These are phyloP conservation scores for Leucogyrophana mollusca DNA, from an alignment of 768 basidiomycete species.

Conservation along the genomic window DNA sequence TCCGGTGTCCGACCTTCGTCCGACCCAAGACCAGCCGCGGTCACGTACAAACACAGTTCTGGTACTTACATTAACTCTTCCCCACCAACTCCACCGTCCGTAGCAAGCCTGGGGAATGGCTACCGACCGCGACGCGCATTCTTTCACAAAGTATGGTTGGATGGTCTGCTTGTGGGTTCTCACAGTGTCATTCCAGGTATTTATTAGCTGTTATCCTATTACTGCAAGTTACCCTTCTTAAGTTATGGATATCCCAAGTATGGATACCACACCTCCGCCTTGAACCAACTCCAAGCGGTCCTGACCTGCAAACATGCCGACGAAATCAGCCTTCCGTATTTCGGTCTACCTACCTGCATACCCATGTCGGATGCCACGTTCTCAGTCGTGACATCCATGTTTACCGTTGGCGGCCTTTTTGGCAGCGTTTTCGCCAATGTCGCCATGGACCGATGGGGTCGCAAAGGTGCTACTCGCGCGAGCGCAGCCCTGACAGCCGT, in stretches of 20 bases:
- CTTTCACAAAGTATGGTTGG: slow-evolving; percentile 65
- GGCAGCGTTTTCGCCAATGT: slow-evolving; percentile 71
- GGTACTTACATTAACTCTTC: too few species aligned
- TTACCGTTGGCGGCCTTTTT: slow-evolving; percentile 83
- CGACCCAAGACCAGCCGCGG: too few species aligned
- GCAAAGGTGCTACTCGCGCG: slow-evolving; percentile 61
- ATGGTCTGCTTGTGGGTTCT: slow-evolving; percentile 68
- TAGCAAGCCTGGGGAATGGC: too few species aligned
- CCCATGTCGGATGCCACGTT: slow-evolving; percentile 76
- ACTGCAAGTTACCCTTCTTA: neutral
- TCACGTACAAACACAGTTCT: too few species aligned
- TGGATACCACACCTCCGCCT: slow-evolving; percentile 90
- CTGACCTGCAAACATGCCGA: slow-evolving; percentile 60
- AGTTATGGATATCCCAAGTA: slow-evolving; percentile 43
- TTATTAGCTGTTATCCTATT: slow-evolving; percentile 7
- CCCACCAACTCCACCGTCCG: too few species aligned
- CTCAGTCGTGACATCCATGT: slow-evolving; percentile 80
- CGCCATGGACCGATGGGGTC: slow-evolving; percentile 69
- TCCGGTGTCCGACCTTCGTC: too few species aligned
- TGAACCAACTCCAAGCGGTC: slow-evolving; percentile 85
- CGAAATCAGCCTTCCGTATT: slow-evolving; percentile 13
- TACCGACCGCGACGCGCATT: slow-evolving; percentile 12
- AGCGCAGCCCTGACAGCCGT: slow-evolving; percentile 54
- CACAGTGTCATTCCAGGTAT: slow-evolving; percentile 53
- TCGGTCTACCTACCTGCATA: slow-evolving; percentile 70